Percentiles rank a stretch among this genome's conserved stretches.
Conservation (phyloP, 169 alveolate genomes). For the Babesia microti region DNA sequence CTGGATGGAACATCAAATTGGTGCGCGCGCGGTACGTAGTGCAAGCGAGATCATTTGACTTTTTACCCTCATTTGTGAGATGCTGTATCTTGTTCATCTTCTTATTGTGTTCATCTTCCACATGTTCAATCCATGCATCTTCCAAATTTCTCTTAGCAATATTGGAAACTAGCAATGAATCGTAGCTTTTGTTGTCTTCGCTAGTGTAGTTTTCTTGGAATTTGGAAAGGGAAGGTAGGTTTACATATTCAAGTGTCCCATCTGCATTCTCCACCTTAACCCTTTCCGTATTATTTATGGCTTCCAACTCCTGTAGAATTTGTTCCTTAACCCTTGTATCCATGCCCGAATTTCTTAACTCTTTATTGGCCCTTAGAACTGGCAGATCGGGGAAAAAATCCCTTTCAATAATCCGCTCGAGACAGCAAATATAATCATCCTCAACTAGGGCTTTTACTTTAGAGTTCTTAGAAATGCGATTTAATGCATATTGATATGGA, state of each 20-base stretch:
- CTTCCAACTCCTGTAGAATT: constrained; percentile 4
- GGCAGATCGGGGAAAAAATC: constrained; percentile 50
- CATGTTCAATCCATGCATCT: constrained; percentile 37
- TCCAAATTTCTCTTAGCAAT: constrained; percentile 28
- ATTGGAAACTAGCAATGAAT: constrained; percentile 28
- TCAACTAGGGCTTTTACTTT: constrained; percentile 37
- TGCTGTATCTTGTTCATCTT: constrained; percentile 36
- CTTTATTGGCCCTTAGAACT: constrained; percentile 20
- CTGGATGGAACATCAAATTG: constrained; percentile 22
- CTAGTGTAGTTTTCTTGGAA: constrained; percentile 41
- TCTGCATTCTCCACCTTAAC: constrained; percentile 5
- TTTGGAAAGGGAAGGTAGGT: constrained; percentile 12
- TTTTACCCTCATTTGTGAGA: constrained; percentile 48
- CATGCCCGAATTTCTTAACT: constrained; percentile 21
- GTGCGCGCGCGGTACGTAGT: constrained; percentile 29
- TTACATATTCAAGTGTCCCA: constrained; percentile 2
- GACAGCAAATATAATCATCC: constrained; percentile 55
- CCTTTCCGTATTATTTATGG: not conserved
- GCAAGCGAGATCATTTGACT: constrained; percentile 10
- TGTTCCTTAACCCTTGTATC: constrained; percentile 3
- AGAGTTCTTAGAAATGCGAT: constrained; percentile 9
- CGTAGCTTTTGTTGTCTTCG: constrained; percentile 59
- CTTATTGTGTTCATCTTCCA: constrained; percentile 36
- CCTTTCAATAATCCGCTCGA: constrained; percentile 54
- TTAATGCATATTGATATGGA: constrained; percentile 16